Conservation (phyloP, 2,329 filamentous ascomycete species). For the Scedosporium boydii region DNA sequence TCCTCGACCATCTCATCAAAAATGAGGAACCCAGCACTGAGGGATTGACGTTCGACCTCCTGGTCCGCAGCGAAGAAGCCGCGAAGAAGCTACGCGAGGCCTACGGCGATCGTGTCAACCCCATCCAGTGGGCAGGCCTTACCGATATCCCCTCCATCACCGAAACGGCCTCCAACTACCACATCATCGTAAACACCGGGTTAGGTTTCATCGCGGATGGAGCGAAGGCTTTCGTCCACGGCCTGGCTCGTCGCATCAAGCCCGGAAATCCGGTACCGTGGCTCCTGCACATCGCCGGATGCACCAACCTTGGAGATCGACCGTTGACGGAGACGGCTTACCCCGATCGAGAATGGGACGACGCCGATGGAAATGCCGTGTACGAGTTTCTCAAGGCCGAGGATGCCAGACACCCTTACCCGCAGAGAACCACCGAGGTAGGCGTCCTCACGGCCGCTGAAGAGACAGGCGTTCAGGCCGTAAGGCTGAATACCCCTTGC, state of each 20-base stretch:
- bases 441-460: constrained; percentile 7
- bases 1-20: constrained; percentile 10
- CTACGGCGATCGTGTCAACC: constrained; percentile 10
- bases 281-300: constrained; percentile 9
- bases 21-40: constrained; percentile 5
- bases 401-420: constrained; percentile 6
- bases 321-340: constrained; percentile 6
- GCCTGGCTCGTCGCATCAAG: constrained; percentile 1
- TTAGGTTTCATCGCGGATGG: constrained; percentile 8
- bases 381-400: constrained; percentile 9
- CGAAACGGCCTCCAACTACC: constrained; percentile 8
- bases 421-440: constrained; percentile 9
- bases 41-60: constrained; percentile 6
- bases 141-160: constrained; percentile 8
- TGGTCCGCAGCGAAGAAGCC: constrained; percentile 9
- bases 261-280: constrained; percentile 2
- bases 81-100: constrained; percentile 7
- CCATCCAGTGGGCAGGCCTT: constrained; percentile 9
- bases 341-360: constrained; percentile 9
- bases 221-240: constrained; percentile 8
- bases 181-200: constrained; percentile 10
- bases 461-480: constrained; percentile 8
- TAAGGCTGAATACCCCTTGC: constrained; percentile 7
- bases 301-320: constrained; percentile 9
- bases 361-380: constrained; percentile 7